A percentile compares a stretch with the other conserved stretches of the same genome.
Conservation (phyloP, 805 yeast species). For the Metschnikowia cerradonensis region DNA sequence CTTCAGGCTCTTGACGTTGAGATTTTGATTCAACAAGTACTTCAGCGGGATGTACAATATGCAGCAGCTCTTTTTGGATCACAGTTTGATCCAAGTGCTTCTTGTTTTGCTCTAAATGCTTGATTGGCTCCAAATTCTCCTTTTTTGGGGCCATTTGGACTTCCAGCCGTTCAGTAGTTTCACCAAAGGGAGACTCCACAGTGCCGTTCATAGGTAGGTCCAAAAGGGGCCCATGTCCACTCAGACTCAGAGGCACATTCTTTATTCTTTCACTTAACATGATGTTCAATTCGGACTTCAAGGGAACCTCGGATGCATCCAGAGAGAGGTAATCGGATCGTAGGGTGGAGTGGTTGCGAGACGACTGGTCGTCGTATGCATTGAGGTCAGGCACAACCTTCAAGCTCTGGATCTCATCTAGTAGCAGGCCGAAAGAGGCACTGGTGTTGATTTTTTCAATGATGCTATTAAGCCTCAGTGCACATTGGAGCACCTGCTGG, state of each 20-base stretch:
- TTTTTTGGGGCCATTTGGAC: background rate
- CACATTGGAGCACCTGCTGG: constrained; percentile 6
- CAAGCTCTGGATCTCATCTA: constrained; percentile 38
- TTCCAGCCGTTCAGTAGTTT: background rate
- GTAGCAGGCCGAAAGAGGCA: constrained; percentile 36
- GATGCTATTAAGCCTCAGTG: constrained; percentile 8
- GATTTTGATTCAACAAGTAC: background rate
- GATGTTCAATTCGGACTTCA: constrained; percentile 9
- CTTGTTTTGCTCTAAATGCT: background rate
- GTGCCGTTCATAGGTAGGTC: background rate
- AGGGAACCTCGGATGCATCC: constrained; percentile 3
- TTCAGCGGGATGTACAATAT: background rate
- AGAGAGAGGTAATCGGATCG: constrained; percentile 3
- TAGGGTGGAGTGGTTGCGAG: constrained; percentile 4
- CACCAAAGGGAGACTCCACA: background rate
- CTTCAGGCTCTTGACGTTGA: background rate
- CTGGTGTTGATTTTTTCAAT: constrained; percentile 25
- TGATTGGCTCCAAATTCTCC: background rate
- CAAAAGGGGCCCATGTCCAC: background rate
- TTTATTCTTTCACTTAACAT: constrained; percentile 6
- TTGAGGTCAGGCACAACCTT: constrained; percentile 21
- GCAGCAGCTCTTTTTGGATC: background rate
- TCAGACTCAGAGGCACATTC: background rate
- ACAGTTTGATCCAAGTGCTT: background rate
- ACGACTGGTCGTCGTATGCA: constrained; percentile 5